Percentiles rank a stretch among this genome's conserved stretches.
phyloP scores from a whole-genome alignment of 2,329 filamentous ascomycete species.

The Gnomoniopsis smithogilvyi region DNA sequence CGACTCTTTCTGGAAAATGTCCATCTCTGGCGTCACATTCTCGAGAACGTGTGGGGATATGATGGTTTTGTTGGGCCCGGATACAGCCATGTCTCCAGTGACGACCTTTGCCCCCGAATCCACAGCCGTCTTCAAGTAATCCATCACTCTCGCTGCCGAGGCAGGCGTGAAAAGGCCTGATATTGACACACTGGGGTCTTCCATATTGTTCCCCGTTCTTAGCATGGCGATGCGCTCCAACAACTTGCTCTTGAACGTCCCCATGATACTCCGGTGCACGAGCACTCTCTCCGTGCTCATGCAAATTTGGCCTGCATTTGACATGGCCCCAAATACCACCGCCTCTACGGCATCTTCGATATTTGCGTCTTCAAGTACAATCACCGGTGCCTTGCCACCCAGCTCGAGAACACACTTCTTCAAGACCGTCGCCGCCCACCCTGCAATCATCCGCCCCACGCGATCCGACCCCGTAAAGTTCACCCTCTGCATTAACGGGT shows the following conservation, averaged over 20 bases:
- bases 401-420: slow-evolving; percentile 69
- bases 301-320: slow-evolving; percentile 65
- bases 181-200: slow-evolving; percentile 24
- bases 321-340: slow-evolving; percentile 57
- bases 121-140: slow-evolving; percentile 51
- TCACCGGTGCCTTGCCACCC: slow-evolving; percentile 65
- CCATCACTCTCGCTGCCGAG: slow-evolving; percentile 21
- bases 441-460: slow-evolving; percentile 62
- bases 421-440: slow-evolving; percentile 58
- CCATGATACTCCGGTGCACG: slow-evolving; percentile 53
- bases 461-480: slow-evolving; percentile 69
- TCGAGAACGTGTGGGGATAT: slow-evolving; percentile 59
- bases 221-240: slow-evolving; percentile 24
- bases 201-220: slow-evolving; percentile 24
- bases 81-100: slow-evolving; percentile 39
- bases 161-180: slow-evolving; percentile 25
- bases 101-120: slow-evolving; percentile 56
- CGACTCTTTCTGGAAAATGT: slow-evolving; percentile 61
- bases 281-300: slow-evolving; percentile 68
- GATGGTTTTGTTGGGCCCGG: slow-evolving; percentile 37
- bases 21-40: slow-evolving; percentile 61
- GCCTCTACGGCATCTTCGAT: slow-evolving; percentile 58
- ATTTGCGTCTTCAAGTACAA: slow-evolving; percentile 67
- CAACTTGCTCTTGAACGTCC: slow-evolving; percentile 43
- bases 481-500: slow-evolving; percentile 60